These are phyloP conservation scores for Periconia sp. DNA, from an alignment of 2,329 filamentous ascomycete species.

Conservation along the genomic window DNA sequence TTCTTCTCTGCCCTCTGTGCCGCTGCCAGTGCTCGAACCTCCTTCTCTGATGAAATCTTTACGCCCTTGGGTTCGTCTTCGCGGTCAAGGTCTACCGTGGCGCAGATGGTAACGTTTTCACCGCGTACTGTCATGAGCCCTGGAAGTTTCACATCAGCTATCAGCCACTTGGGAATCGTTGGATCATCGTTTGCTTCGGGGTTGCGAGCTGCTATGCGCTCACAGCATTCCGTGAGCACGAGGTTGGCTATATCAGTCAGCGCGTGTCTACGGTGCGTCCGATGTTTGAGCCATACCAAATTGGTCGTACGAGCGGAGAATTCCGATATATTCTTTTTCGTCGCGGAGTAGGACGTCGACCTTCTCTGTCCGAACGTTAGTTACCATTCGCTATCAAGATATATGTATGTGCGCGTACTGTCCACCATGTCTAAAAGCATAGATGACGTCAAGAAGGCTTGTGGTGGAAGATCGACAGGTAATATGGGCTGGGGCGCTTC, in stretches of 20 bases:
- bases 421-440: slow-evolving; percentile 95
- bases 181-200: slow-evolving; percentile 28
- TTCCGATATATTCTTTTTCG: slow-evolving; percentile 89
- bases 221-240: slow-evolving; percentile 88
- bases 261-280: neutral
- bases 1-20: slow-evolving; percentile 76
- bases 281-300: slow-evolving; percentile 69
- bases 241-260: slow-evolving; percentile 72
- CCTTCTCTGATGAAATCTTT: slow-evolving; percentile 64
- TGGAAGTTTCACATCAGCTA: slow-evolving; percentile 79
- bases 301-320: slow-evolving; percentile 95
- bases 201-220: slow-evolving; percentile 76
- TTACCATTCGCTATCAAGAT: slow-evolving; percentile 10
- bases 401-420: slow-evolving; percentile 57
- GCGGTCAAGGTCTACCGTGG: slow-evolving; percentile 94
- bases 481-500: slow-evolving; percentile 26
- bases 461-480: slow-evolving; percentile 65
- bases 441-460: slow-evolving; percentile 98
- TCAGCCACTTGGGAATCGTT: slow-evolving; percentile 54
- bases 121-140: slow-evolving; percentile 91
- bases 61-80: slow-evolving; percentile 86
- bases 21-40: slow-evolving; percentile 72
- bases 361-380: slow-evolving; percentile 68
- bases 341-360: slow-evolving; percentile 89
- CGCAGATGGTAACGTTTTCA: slow-evolving; percentile 94